A percentile compares a stretch with the other conserved stretches of the same genome.
Evolutionary conservation across 2,329 filamentous ascomycete species (phyloP).

Genomic region (Aspergillus jensenii): DNA sequence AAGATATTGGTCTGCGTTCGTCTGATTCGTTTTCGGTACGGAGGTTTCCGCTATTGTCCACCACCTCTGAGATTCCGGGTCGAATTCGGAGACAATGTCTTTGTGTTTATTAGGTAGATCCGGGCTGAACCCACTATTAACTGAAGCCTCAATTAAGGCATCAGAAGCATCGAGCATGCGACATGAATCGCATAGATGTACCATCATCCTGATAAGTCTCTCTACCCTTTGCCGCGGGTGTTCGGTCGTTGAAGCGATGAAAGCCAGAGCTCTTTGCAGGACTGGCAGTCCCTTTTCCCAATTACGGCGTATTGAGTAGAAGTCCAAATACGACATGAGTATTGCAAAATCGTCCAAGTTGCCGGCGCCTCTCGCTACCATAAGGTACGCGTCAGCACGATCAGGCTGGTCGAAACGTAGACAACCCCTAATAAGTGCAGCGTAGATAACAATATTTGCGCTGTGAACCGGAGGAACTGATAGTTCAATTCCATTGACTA

Average conservation of each 20-base stretch:
- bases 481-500: slow-evolving; percentile 38
- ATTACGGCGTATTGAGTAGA: slow-evolving; percentile 36
- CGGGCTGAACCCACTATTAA: slow-evolving; percentile 37
- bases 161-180: slow-evolving; percentile 28
- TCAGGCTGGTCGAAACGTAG: slow-evolving; percentile 43
- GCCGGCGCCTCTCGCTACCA: slow-evolving; percentile 33
- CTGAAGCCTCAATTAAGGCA: slow-evolving; percentile 35
- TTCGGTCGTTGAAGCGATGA: slow-evolving; percentile 35
- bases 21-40: slow-evolving; percentile 16
- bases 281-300: slow-evolving; percentile 37
- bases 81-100: slow-evolving; percentile 26
- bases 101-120: slow-evolving; percentile 24
- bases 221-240: slow-evolving; percentile 29
- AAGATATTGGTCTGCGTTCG: slow-evolving; percentile 33
- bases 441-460: slow-evolving; percentile 35
- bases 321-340: slow-evolving; percentile 39
- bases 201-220: slow-evolving; percentile 39
- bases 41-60: slow-evolving; percentile 22
- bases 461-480: slow-evolving; percentile 35
- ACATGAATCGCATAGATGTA: slow-evolving; percentile 39
- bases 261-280: slow-evolving; percentile 36
- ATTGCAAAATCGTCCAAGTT: slow-evolving; percentile 39
- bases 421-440: slow-evolving; percentile 36
- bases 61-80: slow-evolving; percentile 31
- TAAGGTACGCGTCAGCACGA: slow-evolving; percentile 42